A percentile compares a stretch with the other conserved stretches of the same genome.
Conservation (phyloP, 768 basidiomycete genomes). For the Ephemerocybe angulata region DNA sequence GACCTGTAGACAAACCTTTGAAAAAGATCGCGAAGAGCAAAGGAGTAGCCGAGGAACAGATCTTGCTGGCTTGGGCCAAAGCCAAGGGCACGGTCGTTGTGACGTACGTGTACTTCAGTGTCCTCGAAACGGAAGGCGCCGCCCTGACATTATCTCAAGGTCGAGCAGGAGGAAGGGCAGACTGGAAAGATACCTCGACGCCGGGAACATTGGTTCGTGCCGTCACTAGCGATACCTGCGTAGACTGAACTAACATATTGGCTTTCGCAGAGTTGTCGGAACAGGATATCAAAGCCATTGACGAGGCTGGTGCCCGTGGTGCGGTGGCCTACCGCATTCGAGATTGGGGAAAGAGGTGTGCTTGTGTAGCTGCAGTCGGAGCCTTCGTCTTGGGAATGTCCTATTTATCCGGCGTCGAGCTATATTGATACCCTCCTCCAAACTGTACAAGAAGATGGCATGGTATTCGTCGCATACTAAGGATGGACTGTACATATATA, state of each 20-base stretch:
- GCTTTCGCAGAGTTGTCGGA: conserved; percentile 40
- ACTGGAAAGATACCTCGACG: conserved; percentile 62
- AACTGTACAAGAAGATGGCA: no score
- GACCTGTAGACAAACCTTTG: conserved; percentile 61
- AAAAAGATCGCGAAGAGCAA: conserved; percentile 48
- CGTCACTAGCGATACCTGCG: neutral
- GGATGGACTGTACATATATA: no score
- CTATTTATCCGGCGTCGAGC: neutral
- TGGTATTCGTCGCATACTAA: no score
- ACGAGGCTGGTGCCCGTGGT: conserved; percentile 51
- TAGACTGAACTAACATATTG: neutral
- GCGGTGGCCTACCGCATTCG: conserved; percentile 10
- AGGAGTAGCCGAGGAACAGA: conserved; percentile 56
- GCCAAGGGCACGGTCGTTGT: conserved; percentile 63
- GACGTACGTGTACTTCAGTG: conserved; percentile 39
- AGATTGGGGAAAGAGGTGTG: neutral
- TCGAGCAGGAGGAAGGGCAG: conserved; percentile 64
- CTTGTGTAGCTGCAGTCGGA: neutral
- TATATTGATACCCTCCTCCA: neutral
- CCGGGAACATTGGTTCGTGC: conserved; percentile 55
- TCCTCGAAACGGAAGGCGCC: neutral
- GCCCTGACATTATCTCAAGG: conserved; percentile 25
- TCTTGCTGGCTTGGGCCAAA: conserved; percentile 70
- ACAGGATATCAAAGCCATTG: conserved; percentile 53
- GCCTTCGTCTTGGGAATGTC: neutral